phyloP scores from a whole-genome alignment of 495 filamentous ascomycete species.

The Cudoniella acicularis region DNA sequence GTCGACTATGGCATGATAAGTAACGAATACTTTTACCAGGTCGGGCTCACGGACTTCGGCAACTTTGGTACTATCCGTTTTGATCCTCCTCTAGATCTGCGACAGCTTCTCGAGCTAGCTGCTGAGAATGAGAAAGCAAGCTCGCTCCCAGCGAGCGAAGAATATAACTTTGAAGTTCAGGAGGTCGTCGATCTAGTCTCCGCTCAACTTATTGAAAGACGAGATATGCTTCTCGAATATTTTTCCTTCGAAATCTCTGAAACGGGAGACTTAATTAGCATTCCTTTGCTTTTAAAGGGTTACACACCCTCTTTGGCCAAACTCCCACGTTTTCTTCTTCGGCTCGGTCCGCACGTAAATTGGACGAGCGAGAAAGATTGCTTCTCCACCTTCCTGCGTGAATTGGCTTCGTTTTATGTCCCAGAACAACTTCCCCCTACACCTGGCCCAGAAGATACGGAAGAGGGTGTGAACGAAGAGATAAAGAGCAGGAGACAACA shows the following conservation, averaged over 20 bases:
- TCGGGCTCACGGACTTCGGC: slow-evolving; percentile 92
- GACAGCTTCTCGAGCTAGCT: slow-evolving; percentile 67
- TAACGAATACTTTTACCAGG: slow-evolving; percentile 94
- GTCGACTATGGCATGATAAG: slow-evolving; percentile 89
- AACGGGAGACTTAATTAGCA: slow-evolving; percentile 68
- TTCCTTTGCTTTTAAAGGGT: slow-evolving; percentile 84
- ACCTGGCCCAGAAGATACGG: slow-evolving; percentile 32
- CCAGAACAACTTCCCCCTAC: slow-evolving; percentile 73
- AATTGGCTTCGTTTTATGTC: slow-evolving; percentile 89
- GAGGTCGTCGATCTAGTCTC: slow-evolving; percentile 61
- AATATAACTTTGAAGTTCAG: slow-evolving; percentile 59
- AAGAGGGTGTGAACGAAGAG: slow-evolving; percentile 43
- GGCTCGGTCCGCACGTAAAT: slow-evolving; percentile 82
- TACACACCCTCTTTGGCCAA: slow-evolving; percentile 85
- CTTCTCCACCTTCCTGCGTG: slow-evolving; percentile 78
- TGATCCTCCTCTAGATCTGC: slow-evolving; percentile 67
- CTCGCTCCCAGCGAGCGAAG: slow-evolving; percentile 28
- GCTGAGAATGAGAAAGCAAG: slow-evolving; percentile 59
- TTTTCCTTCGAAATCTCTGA: slow-evolving; percentile 81
- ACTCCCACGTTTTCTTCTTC: slow-evolving; percentile 81
- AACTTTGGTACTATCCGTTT: slow-evolving; percentile 89
- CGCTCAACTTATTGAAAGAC: slow-evolving; percentile 60
- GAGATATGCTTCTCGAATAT: slow-evolving; percentile 90
- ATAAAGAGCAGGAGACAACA: slow-evolving; percentile 54
- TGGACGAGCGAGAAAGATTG: slow-evolving; percentile 84